A percentile compares a stretch with the other conserved stretches of the same genome.
Evolutionary conservation across 345 rosid species (phyloP).

Genomic region (Sonneratia alba): DNA sequence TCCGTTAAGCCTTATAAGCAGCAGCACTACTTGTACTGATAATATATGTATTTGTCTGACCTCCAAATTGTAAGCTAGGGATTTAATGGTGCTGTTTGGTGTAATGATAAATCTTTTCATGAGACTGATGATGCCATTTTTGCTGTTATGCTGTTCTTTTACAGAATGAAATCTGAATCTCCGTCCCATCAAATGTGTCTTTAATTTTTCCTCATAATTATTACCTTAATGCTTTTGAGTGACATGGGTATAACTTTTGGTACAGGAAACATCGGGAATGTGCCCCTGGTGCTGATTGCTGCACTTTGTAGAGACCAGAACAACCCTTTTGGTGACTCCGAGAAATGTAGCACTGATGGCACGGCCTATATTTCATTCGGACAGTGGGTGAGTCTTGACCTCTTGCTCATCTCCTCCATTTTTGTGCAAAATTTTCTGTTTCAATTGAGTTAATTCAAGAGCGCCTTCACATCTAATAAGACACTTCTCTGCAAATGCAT

Average conservation of each 20-base stretch:
- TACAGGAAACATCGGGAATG: slow-evolving; percentile 95
- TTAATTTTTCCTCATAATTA: background rate
- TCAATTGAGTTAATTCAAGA: too few species aligned
- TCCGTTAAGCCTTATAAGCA: background rate
- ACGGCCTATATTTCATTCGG: slow-evolving; percentile 99
- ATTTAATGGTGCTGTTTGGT: background rate
- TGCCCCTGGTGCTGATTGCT: slow-evolving; percentile 90
- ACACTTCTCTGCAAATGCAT: background rate
- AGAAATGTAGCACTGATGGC: slow-evolving; percentile 72
- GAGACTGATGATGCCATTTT: background rate
- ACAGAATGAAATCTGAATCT: too few species aligned
- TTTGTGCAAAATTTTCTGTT: too few species aligned
- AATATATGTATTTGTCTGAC: background rate
- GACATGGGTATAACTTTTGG: background rate
- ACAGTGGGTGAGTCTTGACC: slow-evolving; percentile 62
- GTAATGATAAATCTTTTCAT: background rate
- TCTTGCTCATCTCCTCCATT: background rate
- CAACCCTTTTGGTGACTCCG: slow-evolving; percentile 86
- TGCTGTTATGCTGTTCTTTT: background rate
- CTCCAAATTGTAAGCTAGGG: background rate
- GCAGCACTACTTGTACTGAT: background rate
- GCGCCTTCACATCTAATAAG: too few species aligned
- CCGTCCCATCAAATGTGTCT: too few species aligned
- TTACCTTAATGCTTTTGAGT: background rate
- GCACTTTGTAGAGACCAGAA: slow-evolving; percentile 79